Percentiles rank a stretch among this genome's conserved stretches.
phyloP scores from a whole-genome alignment of 192 early-diverging fungal species.

The Kickxella alabastrina region DNA sequence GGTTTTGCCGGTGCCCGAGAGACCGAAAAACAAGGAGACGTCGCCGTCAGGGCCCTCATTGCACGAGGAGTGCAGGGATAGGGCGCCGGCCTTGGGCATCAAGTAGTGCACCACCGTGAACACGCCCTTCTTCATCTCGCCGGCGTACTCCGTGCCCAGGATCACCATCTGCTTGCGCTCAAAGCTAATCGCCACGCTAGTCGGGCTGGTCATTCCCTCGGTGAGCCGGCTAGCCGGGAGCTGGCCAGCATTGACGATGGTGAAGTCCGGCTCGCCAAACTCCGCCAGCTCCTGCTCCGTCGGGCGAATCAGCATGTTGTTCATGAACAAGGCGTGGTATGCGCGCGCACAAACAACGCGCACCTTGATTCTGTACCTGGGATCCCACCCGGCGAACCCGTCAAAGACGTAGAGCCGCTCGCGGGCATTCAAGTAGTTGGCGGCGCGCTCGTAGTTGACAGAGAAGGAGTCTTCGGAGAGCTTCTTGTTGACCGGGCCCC shows the following conservation, averaged over 20 bases:
- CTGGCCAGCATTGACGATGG: constrained; percentile 91
- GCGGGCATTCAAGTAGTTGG: constrained; percentile 94
- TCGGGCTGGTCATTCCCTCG: constrained; percentile 78
- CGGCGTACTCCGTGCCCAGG: constrained; percentile 94
- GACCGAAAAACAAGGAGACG: constrained; percentile 96
- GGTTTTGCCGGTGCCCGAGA: constrained; percentile 97
- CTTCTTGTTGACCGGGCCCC: constrained; percentile 96
- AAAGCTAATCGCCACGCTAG: constrained; percentile 89
- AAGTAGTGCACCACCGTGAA: constrained; percentile 98
- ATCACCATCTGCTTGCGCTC: constrained; percentile 94
- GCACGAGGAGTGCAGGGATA: constrained; percentile 70
- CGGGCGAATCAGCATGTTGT: constrained; percentile 97
- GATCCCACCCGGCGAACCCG: constrained; percentile 96
- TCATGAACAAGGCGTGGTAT: constrained; percentile 95
- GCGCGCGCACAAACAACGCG: constrained; percentile 92
- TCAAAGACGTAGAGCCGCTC: constrained; percentile 91
- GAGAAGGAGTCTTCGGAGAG: constrained; percentile 76
- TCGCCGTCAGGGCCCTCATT: constrained; percentile 87
- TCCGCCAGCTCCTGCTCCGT: constrained; percentile 80
- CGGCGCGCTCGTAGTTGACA: constrained; percentile 90
- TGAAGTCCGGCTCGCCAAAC: constrained; percentile 95
- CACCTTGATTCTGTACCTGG: constrained; percentile 95
- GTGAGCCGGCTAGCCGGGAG: constrained; percentile 65
- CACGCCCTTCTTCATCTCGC: constrained; percentile 99
- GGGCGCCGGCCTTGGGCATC: constrained; percentile 78